Percentiles rank a stretch among this genome's conserved stretches.
These are phyloP conservation scores for Cymbidium sinense DNA, from an alignment of 106 monocot species.

Conservation along the genomic window DNA sequence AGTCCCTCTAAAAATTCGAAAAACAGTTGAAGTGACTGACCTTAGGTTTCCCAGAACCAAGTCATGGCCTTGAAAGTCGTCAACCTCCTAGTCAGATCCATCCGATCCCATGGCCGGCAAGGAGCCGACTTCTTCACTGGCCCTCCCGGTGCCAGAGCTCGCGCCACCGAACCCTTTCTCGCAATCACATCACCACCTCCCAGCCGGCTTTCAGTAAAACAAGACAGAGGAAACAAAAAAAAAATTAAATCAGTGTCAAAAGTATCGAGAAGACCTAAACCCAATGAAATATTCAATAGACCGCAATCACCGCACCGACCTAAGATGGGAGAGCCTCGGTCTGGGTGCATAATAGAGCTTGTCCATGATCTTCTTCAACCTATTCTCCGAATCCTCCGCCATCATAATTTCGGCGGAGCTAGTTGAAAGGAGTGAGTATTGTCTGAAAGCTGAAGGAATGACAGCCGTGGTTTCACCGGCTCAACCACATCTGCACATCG, in stretches of 20 bases:
- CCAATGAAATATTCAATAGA: background rate
- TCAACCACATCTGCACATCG: background rate
- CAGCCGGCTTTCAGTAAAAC: background rate
- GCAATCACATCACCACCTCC: conserved; percentile 15
- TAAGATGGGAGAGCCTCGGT: conserved; percentile 18
- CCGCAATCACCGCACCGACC: conserved; percentile 8
- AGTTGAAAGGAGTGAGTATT: background rate
- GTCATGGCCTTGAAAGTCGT: conserved; percentile 98
- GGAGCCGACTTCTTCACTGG: conserved; percentile 16
- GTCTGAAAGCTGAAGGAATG: background rate
- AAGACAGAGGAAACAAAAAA: background rate
- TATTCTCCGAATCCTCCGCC: conserved; percentile 53
- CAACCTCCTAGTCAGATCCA: conserved; percentile 67
- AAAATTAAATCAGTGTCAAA: conserved; percentile 8
- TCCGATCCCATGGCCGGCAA: conserved; percentile 96
- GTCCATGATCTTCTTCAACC: conserved; percentile 67
- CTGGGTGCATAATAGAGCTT: conserved; percentile 64
- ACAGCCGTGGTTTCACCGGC: background rate
- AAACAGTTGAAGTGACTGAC: conserved; percentile 15
- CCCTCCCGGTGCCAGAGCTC: background rate
- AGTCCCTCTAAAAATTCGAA: background rate
- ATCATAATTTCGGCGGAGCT: background rate
- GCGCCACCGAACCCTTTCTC: conserved; percentile 18
- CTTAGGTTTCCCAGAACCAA: conserved; percentile 97
- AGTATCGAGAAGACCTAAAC: background rate